Evolutionary conservation across 1,284 basidiomycete genomes (phyloP).

Genomic region (Microbotryum scabiosae): DNA sequence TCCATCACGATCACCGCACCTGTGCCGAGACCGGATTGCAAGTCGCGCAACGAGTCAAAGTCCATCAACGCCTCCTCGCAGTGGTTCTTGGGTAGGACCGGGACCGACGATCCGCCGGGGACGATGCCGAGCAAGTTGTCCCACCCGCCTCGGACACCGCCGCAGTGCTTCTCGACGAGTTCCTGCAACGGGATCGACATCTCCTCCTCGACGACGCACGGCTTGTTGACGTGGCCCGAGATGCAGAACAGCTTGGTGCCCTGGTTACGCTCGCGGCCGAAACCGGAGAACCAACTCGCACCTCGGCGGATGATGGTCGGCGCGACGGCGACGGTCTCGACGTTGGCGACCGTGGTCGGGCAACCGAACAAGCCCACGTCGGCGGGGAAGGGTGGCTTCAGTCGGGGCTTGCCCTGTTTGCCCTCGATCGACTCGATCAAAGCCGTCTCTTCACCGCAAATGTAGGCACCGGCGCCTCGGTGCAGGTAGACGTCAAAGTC

Average conservation of each 20-base stretch:
- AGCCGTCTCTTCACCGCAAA: conserved; percentile 97
- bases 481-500: conserved; percentile 94
- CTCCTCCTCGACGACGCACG: conserved; percentile 96
- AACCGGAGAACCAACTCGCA: conserved; percentile 82
- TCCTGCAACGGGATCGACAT: conserved; percentile 96
- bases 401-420: conserved; percentile 93
- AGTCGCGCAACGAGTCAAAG: conserved; percentile 94
- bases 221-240: conserved; percentile 95
- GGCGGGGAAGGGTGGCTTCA: conserved; percentile 99
- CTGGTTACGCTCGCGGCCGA: conserved; percentile 85
- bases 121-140: conserved; percentile 90
- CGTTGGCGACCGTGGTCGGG: conserved; percentile 94
- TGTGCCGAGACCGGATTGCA: conserved; percentile 87
- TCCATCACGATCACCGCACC: conserved; percentile 99
- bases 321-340: conserved; percentile 95
- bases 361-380: conserved; percentile 96
- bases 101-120: conserved; percentile 90
- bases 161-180: conserved; percentile 92
- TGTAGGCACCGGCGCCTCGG: conserved; percentile 94
- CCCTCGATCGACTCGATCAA: conserved; percentile 93
- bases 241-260: conserved; percentile 96
- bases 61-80: conserved; percentile 94
- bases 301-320: conserved; percentile 94
- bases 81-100: conserved; percentile 74
- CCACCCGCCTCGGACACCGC: conserved; percentile 90